Percentiles rank a stretch among this genome's conserved stretches.
phyloP scores from a whole-genome alignment of 225 moss, liverwort and hornwort genomes.

The Climacium dendroides region DNA sequence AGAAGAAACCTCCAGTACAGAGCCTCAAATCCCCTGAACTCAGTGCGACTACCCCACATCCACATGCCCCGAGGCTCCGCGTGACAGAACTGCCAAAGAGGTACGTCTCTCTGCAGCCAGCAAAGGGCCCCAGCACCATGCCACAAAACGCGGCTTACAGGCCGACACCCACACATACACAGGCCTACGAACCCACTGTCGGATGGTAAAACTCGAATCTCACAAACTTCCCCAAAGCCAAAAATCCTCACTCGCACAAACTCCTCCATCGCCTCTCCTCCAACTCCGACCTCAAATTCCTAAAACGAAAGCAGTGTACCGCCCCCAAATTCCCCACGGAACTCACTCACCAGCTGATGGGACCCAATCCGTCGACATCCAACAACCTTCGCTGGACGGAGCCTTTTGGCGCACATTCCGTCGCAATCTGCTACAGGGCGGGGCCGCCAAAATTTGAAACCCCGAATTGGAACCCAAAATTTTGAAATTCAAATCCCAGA shows the following conservation, averaged over 20 bases:
- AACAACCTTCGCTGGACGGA: not conserved
- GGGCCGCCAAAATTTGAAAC: not conserved
- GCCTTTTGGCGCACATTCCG: not conserved
- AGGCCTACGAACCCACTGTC: not conserved
- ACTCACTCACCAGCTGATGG: not conserved
- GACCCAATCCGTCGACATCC: not conserved
- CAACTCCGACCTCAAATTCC: not conserved
- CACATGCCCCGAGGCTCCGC: slow-evolving; percentile 11
- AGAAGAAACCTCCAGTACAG: not conserved
- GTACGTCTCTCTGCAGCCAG: not conserved
- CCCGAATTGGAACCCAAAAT: not conserved
- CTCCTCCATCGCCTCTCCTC: not conserved
- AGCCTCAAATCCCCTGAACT: not conserved
- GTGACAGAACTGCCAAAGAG: not conserved
- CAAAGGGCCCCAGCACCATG: not conserved
- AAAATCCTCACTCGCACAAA: not conserved
- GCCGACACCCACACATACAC: not conserved
- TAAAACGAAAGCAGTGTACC: not conserved
- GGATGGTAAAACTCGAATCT: not conserved
- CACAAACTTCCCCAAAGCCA: not conserved
- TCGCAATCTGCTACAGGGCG: not conserved
- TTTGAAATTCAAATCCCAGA: not conserved
- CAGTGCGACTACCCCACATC: not conserved
- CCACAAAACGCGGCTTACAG: not conserved
- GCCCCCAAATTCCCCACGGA: not conserved